Evolutionary conservation across 257 asterid genomes (phyloP).

Genomic region (Nyctanthes arbortristis): DNA sequence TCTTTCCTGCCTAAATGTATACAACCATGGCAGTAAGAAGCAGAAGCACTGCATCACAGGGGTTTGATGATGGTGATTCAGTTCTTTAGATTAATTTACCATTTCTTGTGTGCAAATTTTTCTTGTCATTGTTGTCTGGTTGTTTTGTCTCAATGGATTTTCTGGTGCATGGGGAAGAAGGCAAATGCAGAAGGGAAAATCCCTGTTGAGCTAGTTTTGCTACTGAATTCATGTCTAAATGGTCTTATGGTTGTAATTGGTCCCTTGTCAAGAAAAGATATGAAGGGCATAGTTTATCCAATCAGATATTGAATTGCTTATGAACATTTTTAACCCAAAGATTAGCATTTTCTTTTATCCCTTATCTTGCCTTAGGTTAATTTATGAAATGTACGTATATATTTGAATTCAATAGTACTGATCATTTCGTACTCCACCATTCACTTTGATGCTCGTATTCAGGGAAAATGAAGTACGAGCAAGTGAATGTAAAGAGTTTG

Average conservation of each 20-base stretch:
- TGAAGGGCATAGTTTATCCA: slow-evolving; percentile 17
- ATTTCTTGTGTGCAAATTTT: slow-evolving; percentile 22
- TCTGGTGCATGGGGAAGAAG: slow-evolving; percentile 19
- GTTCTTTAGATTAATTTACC: slow-evolving; percentile 21
- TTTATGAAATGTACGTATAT: not conserved
- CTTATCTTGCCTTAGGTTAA: not conserved
- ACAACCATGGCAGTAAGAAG: slow-evolving; percentile 41
- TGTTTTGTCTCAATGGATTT: slow-evolving; percentile 21
- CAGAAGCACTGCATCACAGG: slow-evolving; percentile 30
- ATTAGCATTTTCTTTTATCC: slow-evolving; percentile 14
- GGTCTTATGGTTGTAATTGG: slow-evolving; percentile 17
- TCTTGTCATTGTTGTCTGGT: slow-evolving; percentile 14
- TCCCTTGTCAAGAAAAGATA: slow-evolving; percentile 20
- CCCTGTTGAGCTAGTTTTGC: slow-evolving; percentile 8
- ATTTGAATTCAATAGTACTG: too few species aligned
- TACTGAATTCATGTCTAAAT: not conserved
- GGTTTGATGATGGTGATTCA: slow-evolving; percentile 27
- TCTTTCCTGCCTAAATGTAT: slow-evolving; percentile 32
- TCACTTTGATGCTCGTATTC: too few species aligned
- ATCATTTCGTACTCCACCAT: too few species aligned
- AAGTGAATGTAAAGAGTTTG: not conserved
- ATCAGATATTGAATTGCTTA: slow-evolving; percentile 9
- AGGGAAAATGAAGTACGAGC: too few species aligned
- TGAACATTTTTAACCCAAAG: not conserved
- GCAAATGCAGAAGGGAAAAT: slow-evolving; percentile 19